phyloP scores from a whole-genome alignment of 2,329 filamentous ascomycete genomes.

The Myriosclerotinia curreyana region DNA sequence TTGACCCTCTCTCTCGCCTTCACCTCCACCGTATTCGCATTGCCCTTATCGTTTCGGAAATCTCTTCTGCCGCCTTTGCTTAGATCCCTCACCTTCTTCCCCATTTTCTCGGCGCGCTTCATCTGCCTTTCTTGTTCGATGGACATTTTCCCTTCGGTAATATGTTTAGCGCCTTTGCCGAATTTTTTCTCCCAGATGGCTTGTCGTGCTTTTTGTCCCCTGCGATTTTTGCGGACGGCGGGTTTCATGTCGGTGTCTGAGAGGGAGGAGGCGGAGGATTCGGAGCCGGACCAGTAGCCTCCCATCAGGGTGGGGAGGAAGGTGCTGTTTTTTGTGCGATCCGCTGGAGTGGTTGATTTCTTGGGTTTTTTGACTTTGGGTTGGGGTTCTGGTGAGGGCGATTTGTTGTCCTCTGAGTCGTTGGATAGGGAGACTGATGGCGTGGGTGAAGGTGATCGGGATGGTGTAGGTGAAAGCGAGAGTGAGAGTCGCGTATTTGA shows the following conservation, averaged over 20 bases:
- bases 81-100: slow-evolving; percentile 11
- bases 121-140: slow-evolving; percentile 16
- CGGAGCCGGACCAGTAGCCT: slow-evolving; percentile 75
- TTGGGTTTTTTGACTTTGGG: slow-evolving; percentile 27
- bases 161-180: slow-evolving; percentile 57
- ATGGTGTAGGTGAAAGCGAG: slow-evolving; percentile 30
- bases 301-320: slow-evolving; percentile 76
- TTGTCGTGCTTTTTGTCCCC: slow-evolving; percentile 74
- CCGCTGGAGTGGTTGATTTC: slow-evolving; percentile 24
- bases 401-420: slow-evolving; percentile 19
- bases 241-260: slow-evolving; percentile 56
- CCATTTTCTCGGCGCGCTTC: slow-evolving; percentile 44
- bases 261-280: slow-evolving; percentile 61
- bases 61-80: slow-evolving; percentile 21
- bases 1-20: slow-evolving; percentile 38
- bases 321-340: slow-evolving; percentile 44
- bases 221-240: slow-evolving; percentile 65
- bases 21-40: slow-evolving; percentile 31
- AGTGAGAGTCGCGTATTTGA: slow-evolving; percentile 26
- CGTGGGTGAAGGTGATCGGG: slow-evolving; percentile 24
- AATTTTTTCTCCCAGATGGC: slow-evolving; percentile 80
- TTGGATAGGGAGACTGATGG: slow-evolving; percentile 17
- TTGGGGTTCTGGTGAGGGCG: slow-evolving; percentile 25
- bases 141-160: slow-evolving; percentile 30
- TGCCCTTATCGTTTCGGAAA: slow-evolving; percentile 20